Base-by-base conservation (phyloP, 139 green algal species). In the Limnomonas spitsbergensis region DNA sequence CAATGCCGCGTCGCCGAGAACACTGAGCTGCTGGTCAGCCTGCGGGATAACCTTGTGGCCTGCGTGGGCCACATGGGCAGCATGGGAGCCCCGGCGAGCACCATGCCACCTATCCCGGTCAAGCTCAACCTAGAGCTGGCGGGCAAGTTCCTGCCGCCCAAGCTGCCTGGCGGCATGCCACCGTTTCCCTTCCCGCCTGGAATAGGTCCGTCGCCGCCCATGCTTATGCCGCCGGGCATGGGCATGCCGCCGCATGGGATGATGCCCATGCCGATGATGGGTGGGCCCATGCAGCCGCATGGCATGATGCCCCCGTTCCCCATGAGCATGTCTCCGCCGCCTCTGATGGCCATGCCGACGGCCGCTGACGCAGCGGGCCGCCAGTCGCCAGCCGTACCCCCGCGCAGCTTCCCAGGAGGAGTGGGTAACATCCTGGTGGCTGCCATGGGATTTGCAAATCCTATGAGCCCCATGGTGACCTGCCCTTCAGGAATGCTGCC, bases 61-160 rank as follows among this genome's bases (percentile, higher is more conserved):
- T 91, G 93, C 35, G 75, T 94, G 27, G 79, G 88, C n/a, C 86
- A 90, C 38, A 94, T 97, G 87, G 85, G 81, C 32, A 73, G 14
- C 35, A 89, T 93, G 72, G 81, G 74, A 7, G 92, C 90, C 37
- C 88, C 91, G 26, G 92, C 96, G 88, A 85, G 71, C 26, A 84
- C 94, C 39, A 96, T 98, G 94, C 94, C 94, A 9, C 86, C 91
- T 29, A 82, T 98, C 54, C 94, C 94, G 1, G 92, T 93, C 29
- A 83, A 92, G 77, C 61, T 90, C 27, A 94, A 94, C 66, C 78
- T 91, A 3, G 89, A 94, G 54, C 86, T 93, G 34, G 90, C 90
- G 26, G 85, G 82, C 40, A 87, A 85, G 56, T 87, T 92, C 38
- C 76, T 94, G 56, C 87, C 88, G 20, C 73, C 82, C 1, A 70